These are phyloP conservation scores for Cyclotella choctawhatcheeana DNA, from an alignment of 108 stramenopile genomes.

Conservation along the genomic window DNA sequence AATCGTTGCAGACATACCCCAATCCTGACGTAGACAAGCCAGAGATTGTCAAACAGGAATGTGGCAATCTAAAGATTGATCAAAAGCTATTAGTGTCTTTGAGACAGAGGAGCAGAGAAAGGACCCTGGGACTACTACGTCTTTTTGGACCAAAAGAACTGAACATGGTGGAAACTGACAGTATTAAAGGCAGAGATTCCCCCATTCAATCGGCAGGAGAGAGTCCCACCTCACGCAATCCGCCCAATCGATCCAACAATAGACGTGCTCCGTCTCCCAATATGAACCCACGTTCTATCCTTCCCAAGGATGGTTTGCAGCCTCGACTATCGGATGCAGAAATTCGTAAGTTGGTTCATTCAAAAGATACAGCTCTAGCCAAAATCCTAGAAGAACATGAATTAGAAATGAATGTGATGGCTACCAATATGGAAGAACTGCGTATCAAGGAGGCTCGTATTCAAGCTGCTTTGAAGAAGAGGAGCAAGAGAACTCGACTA, in stretches of 20 bases:
- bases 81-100: not conserved
- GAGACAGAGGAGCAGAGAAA: conserved; percentile 26
- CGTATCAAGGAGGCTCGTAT: conserved; percentile 22
- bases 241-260: not conserved
- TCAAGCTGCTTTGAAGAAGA: conserved; percentile 22
- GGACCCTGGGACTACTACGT: conserved; percentile 35
- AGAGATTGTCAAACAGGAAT: not conserved
- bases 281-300: conserved; percentile 1
- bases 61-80: conserved; percentile 2
- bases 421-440: conserved; percentile 44
- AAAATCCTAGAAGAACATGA: conserved; percentile 50
- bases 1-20: conserved; percentile 36
- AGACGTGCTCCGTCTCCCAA: not conserved
- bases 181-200: not conserved
- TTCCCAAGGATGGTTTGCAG: conserved; percentile 43
- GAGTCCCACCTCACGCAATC: conserved; percentile 3
- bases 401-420: conserved; percentile 50
- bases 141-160: conserved; percentile 41
- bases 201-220: conserved; percentile 38
- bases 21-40: conserved; percentile 25
- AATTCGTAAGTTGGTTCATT: conserved; percentile 49
- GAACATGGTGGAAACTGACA: conserved; percentile 9
- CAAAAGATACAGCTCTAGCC: conserved; percentile 45
- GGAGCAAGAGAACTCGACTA: conserved; percentile 32
- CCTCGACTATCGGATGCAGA: conserved; percentile 45